Evolutionary conservation across 2,329 filamentous ascomycete genomes (phyloP).

Genomic region (Penicillium sclerotigenum): DNA sequence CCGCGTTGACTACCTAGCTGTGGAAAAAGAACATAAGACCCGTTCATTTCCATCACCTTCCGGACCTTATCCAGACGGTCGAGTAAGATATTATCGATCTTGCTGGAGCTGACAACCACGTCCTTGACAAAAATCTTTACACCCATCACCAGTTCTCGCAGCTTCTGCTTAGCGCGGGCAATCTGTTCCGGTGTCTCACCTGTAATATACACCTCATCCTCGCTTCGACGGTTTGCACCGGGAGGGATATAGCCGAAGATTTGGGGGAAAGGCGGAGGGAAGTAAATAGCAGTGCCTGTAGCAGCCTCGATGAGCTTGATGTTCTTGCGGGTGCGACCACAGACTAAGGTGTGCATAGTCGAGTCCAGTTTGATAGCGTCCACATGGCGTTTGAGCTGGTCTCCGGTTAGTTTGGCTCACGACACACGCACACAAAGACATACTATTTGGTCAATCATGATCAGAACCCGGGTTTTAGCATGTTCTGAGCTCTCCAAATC

Average conservation of each 20-base stretch:
- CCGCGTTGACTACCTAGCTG: conserved; percentile 80
- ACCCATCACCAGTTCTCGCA: conserved; percentile 77
- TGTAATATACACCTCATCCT: conserved; percentile 92
- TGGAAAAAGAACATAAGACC: conserved; percentile 90
- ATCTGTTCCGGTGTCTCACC: conserved; percentile 83
- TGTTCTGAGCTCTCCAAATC: conserved; percentile 95
- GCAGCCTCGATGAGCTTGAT: conserved; percentile 96
- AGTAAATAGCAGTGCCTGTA: conserved; percentile 96
- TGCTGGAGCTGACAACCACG: conserved; percentile 81
- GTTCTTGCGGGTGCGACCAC: conserved; percentile 90
- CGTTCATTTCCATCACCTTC: conserved; percentile 96
- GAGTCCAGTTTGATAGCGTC: conserved; percentile 80
- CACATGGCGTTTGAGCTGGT: conserved; percentile 57
- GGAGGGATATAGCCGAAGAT: conserved; percentile 87
- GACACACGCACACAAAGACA: conserved; percentile 17
- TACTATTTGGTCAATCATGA: conserved; percentile 95
- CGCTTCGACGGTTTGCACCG: conserved; percentile 75
- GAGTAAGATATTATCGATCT: conserved; percentile 91
- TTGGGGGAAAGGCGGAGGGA: conserved; percentile 87
- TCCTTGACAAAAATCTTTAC: conserved; percentile 89
- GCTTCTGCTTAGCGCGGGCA: conserved; percentile 81
- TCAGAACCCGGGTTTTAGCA: conserved; percentile 90
- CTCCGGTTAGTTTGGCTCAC: conserved; percentile 19
- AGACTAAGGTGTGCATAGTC: conserved; percentile 85
- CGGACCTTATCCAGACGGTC: conserved; percentile 92